phyloP scores from a whole-genome alignment of 1,139 yeast species.

The Hemisphaericaspora subhashii region DNA sequence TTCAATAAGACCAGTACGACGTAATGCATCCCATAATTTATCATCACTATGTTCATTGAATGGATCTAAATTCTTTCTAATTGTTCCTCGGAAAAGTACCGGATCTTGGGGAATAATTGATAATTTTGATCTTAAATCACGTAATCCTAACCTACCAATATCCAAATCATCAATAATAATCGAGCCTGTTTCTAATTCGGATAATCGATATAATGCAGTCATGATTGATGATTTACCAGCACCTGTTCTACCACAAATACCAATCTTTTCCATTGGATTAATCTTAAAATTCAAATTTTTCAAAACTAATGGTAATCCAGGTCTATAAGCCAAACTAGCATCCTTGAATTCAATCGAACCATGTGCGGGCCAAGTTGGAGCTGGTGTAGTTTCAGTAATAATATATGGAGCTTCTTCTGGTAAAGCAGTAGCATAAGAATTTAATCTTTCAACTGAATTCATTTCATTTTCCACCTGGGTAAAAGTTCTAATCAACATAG shows the following conservation, averaged over 20 bases:
- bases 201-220: conserved; percentile 62
- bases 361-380: conserved; percentile 45
- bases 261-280: conserved; percentile 60
- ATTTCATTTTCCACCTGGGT: conserved; percentile 81
- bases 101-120: conserved; percentile 95
- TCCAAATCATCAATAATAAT: conserved; percentile 62
- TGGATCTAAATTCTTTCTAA: conserved; percentile 80
- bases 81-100: conserved; percentile 79
- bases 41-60: conserved; percentile 33
- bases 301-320: conserved; percentile 72
- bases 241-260: conserved; percentile 80
- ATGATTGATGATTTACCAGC: conserved; percentile 77
- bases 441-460: conserved; percentile 81
- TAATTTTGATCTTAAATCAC: conserved; percentile 71
- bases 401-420: conserved; percentile 45
- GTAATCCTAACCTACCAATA: conserved; percentile 67
- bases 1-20: conserved; percentile 33
- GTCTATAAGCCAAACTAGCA: conserved; percentile 69
- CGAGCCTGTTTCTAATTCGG: conserved; percentile 53
- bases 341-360: conserved; percentile 57
- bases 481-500: conserved; percentile 51
- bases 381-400: conserved; percentile 57
- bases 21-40: conserved; percentile 34
- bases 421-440: conserved; percentile 58
- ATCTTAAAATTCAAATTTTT: conserved; percentile 51